Base-by-base conservation (phyloP, 768 basidiomycete genomes). In the Boletus sensibilis region DNA sequence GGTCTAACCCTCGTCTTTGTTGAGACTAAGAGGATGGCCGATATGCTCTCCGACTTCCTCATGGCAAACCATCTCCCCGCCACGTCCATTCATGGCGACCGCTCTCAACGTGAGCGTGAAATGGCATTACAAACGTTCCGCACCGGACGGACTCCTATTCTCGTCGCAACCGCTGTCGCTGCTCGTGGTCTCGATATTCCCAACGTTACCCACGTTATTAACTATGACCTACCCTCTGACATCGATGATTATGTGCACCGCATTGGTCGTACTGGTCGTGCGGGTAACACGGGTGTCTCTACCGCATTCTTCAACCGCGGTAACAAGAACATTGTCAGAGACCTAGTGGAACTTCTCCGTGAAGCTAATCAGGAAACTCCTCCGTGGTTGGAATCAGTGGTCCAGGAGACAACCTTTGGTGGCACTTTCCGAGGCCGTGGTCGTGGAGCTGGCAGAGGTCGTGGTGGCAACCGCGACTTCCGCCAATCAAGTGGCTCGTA, bases 161-260 rank as follows among this genome's bases (percentile, higher is more conserved):
- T 99, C 65, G 97, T 99, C 55, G 97, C 97, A 40, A 99, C 97
- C 14, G 97, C 97, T 50, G 97, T 99, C 54, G 97, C 97, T 34
- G 97, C 97, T 54, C 94, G 97, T 79, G 97, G 97, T 68, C 85
- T 99, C 64, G 97, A 99, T 75, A 98, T 99, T 65, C 97, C 97
- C 59, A 97, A 99, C 74, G 97, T 99, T 68, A 97, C 92, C 16
- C 97, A 98, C 72, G 97, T 99, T 68, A 82, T 98, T 79, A 96
- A 98, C 74, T 98, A 98, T 74, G 97, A 98, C 72, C 80, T 99
- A 6, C 97, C 97, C 13, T 90, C 90, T 58, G 97, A 98, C 76
- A 95, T 99, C 61, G 97, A 98, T 68, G 97, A 99, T 74, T 99
- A 98, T 75, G 95, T 98, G 44, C 95, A 98, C 72, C 94, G 94